phyloP scores from a whole-genome alignment of 2,329 filamentous ascomycete species.

The Aspergillus brunneoviolaceus region DNA sequence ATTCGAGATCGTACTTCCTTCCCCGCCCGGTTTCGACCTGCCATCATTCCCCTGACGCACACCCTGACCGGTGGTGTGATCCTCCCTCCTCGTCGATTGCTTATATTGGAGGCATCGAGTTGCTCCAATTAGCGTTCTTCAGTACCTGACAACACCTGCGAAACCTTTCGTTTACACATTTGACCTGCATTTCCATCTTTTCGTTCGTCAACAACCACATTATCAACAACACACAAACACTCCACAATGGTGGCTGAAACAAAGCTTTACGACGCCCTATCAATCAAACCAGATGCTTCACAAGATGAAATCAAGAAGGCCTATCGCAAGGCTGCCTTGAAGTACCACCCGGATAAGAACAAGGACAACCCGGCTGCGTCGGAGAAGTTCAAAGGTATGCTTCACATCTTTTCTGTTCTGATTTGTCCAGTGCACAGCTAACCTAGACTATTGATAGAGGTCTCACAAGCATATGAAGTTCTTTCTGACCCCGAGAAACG shows the following conservation, averaged over 20 bases:
- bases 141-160: background rate
- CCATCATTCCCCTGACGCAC: constrained; percentile 4
- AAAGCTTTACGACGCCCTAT: constrained; percentile 87
- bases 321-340: constrained; percentile 77
- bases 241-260: constrained; percentile 85
- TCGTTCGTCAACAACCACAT: no score
- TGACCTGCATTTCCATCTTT: constrained; percentile 1
- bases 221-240: background rate
- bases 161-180: background rate
- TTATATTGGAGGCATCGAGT: constrained; percentile 16
- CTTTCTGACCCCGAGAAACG: constrained; percentile 96
- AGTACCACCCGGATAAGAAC: constrained; percentile 98
- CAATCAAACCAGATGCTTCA: constrained; percentile 73
- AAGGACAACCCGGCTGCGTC: constrained; percentile 79
- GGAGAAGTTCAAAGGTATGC: constrained; percentile 85
- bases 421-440: background rate
- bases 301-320: constrained; percentile 98
- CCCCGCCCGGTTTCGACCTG: constrained; percentile 1
- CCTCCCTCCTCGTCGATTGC: background rate
- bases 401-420: background rate
- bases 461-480: constrained; percentile 96
- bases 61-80: background rate
- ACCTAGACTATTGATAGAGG: constrained; percentile 54
- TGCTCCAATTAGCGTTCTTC: constrained; percentile 11
- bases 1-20: constrained; percentile 30